phyloP scores from a whole-genome alignment of 257 asterid genomes.

The Plectranthus barbatus region DNA sequence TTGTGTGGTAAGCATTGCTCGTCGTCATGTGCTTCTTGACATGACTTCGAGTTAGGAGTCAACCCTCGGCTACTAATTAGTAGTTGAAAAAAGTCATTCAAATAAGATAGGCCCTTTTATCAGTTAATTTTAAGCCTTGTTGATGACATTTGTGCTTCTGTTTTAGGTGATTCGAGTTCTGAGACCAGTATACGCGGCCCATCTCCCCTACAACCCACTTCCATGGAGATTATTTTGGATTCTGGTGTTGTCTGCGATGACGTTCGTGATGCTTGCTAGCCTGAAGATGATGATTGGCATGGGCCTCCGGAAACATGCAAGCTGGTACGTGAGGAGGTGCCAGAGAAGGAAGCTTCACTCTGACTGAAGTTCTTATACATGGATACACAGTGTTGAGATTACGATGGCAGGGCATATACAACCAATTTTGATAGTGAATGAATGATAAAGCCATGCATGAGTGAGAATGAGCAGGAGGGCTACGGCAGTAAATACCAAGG shows the following conservation, averaged over 20 bases:
- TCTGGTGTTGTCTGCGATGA: slow-evolving; percentile 43
- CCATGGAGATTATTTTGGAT: slow-evolving; percentile 85
- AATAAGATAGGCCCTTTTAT: no score
- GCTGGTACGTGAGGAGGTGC: slow-evolving; percentile 82
- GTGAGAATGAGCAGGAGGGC: no score
- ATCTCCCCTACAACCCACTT: slow-evolving; percentile 65
- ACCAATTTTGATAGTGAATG: no score
- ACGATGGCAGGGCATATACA: no score
- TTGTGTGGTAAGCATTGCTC: slow-evolving; percentile 63
- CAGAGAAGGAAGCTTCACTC: slow-evolving; percentile 68
- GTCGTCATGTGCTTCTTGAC: neutral
- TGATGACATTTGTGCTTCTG: neutral
- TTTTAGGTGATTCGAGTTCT: slow-evolving; percentile 80
- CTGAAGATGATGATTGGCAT: slow-evolving; percentile 80
- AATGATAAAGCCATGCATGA: no score
- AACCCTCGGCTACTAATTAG: no score
- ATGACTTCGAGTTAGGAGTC: no score
- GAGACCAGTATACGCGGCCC: slow-evolving; percentile 83
- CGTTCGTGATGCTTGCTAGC: slow-evolving; percentile 85
- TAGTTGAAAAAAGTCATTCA: no score
- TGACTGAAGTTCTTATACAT: slow-evolving; percentile 30
- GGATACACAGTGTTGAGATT: no score
- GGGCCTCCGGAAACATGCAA: slow-evolving; percentile 74
- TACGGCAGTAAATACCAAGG: no score
- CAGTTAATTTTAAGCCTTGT: no score